Evolutionary conservation across 148 eudicot genomes (phyloP), one percentile per base, ranked within the genome.

Genomic region (Nepenthes mirabilis): DNA sequence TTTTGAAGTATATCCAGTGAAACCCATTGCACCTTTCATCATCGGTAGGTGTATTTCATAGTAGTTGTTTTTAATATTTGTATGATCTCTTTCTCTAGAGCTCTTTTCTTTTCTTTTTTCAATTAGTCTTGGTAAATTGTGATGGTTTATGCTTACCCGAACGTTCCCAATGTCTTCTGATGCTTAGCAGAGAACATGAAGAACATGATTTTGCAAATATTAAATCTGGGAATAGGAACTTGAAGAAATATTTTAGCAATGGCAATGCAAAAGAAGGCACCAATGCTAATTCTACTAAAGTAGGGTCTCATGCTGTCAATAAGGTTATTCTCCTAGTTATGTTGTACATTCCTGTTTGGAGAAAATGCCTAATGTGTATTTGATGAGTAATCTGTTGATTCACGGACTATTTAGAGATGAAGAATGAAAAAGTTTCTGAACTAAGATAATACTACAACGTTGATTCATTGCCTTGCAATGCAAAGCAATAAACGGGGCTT

Each of bases 221-320:
- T 9, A 66, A 72, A 36, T 45, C 57, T 37, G 68, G 79, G 33
- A 83, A 79, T 64, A 79, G 74, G 76, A 93, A 77, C 74, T 77
- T 86, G 70, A 88, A 73, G 66, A 59, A 84, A 43, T 79, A 83
- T 56, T 66, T 86, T 43, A 78, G 79, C 74, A 82, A 70, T 58
- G 77, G 82, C 43, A 81, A 85, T 60, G 50, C 71, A 10, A 79
- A 89, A 66, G 86, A 65, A 60, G 73, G 60, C 56, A 43, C 62
- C 53, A 64, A 63, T 48, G 62, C 71, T 60, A 71, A 72, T 73
- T 64, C 82, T 55, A 64, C 70, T 50, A 84, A 89, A 58, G 99
- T 94, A 84, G 83, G 75, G 58, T 58, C 65, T 63, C 47, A 60
- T 68, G n/a, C 52, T 14, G 52, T 56, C 74, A 33, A 60, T 33